Conservation (phyloP, 805 yeast genomes). For the Candida cerambycidarum region DNA sequence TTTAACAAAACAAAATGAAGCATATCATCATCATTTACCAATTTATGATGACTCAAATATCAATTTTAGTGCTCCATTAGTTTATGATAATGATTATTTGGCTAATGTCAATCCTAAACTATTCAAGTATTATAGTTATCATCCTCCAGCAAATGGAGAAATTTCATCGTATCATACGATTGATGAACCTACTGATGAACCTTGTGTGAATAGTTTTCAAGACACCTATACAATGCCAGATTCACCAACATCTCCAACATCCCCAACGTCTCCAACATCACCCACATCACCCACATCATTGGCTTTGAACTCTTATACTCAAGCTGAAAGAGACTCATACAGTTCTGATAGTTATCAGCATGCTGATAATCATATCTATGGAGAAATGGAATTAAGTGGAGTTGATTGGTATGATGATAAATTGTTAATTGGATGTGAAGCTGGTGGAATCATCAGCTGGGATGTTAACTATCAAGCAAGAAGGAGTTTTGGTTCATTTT, state of each 20-base stretch:
- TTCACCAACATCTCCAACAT: neutral
- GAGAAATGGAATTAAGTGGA: slow-evolving; percentile 46
- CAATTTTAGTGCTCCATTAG: slow-evolving; percentile 35
- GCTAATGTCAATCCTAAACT: slow-evolving; percentile 35
- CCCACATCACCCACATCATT: neutral
- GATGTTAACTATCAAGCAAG: slow-evolving; percentile 39
- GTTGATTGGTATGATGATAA: slow-evolving; percentile 35
- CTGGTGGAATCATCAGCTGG: slow-evolving; percentile 42
- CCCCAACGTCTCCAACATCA: neutral
- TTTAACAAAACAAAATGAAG: neutral
- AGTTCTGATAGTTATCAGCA: slow-evolving; percentile 31
- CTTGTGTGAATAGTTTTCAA: slow-evolving; percentile 7
- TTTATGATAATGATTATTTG: slow-evolving; percentile 42
- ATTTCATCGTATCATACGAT: slow-evolving; percentile 11
- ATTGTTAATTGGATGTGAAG: slow-evolving; percentile 40
- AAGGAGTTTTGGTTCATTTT: slow-evolving; percentile 39
- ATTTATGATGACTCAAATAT: slow-evolving; percentile 14
- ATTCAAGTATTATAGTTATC: slow-evolving; percentile 35
- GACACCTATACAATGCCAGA: slow-evolving; percentile 9
- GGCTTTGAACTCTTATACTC: no score
- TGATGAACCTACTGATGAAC: neutral
- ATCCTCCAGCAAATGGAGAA: slow-evolving; percentile 18
- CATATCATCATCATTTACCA: slow-evolving; percentile 9
- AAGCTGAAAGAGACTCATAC: neutral
- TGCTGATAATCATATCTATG: slow-evolving; percentile 35